phyloP scores from a whole-genome alignment of 2,329 filamentous ascomycete genomes.

The Ceratocystis alfenasii region DNA sequence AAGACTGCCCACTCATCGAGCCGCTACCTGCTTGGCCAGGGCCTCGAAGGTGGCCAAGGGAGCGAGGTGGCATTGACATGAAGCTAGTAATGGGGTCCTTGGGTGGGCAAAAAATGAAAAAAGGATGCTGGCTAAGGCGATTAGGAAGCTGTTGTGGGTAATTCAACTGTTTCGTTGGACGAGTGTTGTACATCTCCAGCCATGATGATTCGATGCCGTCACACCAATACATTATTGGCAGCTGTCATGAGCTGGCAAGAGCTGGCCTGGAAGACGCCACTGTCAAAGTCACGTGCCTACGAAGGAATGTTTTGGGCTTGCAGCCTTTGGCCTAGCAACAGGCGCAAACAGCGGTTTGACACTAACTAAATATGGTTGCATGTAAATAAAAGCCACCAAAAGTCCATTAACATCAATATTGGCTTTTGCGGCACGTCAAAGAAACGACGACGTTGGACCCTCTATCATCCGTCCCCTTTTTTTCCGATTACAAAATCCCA shows the following conservation, averaged over 20 bases:
- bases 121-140: neutral
- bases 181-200: neutral
- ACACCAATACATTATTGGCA: neutral
- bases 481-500: neutral
- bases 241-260: neutral
- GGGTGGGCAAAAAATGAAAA: neutral
- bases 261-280: neutral
- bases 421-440: neutral
- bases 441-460: neutral
- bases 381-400: slow-evolving; percentile 13
- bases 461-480: neutral
- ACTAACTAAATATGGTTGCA: neutral
- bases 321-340: slow-evolving; percentile 7
- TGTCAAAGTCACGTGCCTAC: neutral
- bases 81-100: neutral
- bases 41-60: slow-evolving; percentile 49
- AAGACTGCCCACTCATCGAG: slow-evolving; percentile 49
- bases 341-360: neutral
- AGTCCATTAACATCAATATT: neutral
- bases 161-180: too few species aligned
- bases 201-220: neutral
- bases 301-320: slow-evolving; percentile 1
- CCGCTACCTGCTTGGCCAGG: slow-evolving; percentile 37
- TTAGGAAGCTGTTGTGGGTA: too few species aligned
- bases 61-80: slow-evolving; percentile 14